Conservation (phyloP, 2,329 filamentous ascomycete genomes). For the Raffaelea deltoideospora region DNA sequence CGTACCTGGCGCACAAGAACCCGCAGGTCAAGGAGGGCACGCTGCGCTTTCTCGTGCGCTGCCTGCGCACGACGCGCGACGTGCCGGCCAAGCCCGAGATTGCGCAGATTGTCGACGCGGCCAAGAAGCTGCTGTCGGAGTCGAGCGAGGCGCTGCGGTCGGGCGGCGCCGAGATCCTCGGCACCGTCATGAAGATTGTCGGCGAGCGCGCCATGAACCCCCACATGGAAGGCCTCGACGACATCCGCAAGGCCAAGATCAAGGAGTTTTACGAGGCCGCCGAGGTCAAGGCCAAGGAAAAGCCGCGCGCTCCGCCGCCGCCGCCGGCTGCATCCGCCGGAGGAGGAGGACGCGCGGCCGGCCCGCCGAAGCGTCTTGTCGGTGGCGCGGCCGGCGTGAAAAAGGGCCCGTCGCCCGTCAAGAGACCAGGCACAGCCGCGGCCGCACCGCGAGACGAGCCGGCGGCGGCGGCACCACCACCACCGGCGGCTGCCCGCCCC, state of each 20-base stretch:
- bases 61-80: constrained; percentile 65
- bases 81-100: constrained; percentile 77
- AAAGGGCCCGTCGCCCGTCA: constrained; percentile 27
- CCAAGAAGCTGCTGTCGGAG: constrained; percentile 81
- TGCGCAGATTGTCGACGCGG: constrained; percentile 69
- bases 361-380: constrained; percentile 11
- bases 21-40: constrained; percentile 95
- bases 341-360: constrained; percentile 26
- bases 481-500: constrained; percentile 41
- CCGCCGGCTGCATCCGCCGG: too few relatives aligned
- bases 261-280: constrained; percentile 80
- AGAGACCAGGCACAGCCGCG: constrained; percentile 25
- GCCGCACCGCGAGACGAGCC: constrained; percentile 15
- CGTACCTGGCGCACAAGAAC: constrained; percentile 86
- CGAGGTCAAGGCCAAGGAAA: constrained; percentile 78
- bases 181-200: constrained; percentile 97
- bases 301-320: constrained; percentile 65
- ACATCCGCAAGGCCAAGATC: constrained; percentile 89
- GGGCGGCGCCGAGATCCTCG: constrained; percentile 80
- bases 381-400: constrained; percentile 32
- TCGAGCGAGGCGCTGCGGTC: constrained; percentile 74
- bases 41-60: constrained; percentile 82
- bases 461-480: constrained; percentile 15
- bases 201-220: constrained; percentile 91
- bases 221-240: constrained; percentile 81